Percentiles rank a stretch among this genome's conserved stretches.
Conservation (phyloP, 257 asterid species). For the Solanum rostratum region DNA sequence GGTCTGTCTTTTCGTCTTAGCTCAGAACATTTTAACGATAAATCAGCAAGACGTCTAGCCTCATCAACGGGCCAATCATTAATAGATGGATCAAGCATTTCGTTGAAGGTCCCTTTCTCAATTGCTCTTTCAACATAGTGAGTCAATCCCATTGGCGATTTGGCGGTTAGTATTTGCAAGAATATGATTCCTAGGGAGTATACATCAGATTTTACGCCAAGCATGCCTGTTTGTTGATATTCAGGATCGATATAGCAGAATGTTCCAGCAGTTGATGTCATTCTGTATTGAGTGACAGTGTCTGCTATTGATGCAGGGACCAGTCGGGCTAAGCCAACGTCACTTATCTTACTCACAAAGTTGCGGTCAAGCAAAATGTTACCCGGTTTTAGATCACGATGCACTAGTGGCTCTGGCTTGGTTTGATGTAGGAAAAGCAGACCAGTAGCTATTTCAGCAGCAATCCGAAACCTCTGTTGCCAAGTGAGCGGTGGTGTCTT, state of each 20-base stretch:
- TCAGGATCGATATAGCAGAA: constrained; percentile 26
- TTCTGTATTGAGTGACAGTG: constrained; percentile 18
- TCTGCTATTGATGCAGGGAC: constrained; percentile 23
- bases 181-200: constrained; percentile 24
- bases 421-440: constrained; percentile 22
- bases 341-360: constrained; percentile 23
- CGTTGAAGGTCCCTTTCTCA: constrained; percentile 11
- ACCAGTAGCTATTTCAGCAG: constrained; percentile 18
- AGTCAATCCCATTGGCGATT: constrained; percentile 20
- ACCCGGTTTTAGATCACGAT: constrained; percentile 23
- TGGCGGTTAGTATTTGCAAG: constrained; percentile 22
- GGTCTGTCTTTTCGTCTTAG: constrained; percentile 26
- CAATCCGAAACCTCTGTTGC: constrained; percentile 19
- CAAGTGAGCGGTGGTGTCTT: constrained; percentile 19
- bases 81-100: constrained; percentile 17
- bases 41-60: constrained; percentile 14
- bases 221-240: constrained; percentile 33
- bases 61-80: constrained; percentile 19
- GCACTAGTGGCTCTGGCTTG: constrained; percentile 26
- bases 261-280: constrained; percentile 27
- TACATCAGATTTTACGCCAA: constrained; percentile 25
- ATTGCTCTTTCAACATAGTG: constrained; percentile 21
- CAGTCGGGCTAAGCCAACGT: constrained; percentile 26
- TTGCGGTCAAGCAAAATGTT: constrained; percentile 24
- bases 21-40: constrained; percentile 17